Evolutionary conservation across 164 flowering plant genomes (phyloP).

Genomic region (Brasenia schreberi): DNA sequence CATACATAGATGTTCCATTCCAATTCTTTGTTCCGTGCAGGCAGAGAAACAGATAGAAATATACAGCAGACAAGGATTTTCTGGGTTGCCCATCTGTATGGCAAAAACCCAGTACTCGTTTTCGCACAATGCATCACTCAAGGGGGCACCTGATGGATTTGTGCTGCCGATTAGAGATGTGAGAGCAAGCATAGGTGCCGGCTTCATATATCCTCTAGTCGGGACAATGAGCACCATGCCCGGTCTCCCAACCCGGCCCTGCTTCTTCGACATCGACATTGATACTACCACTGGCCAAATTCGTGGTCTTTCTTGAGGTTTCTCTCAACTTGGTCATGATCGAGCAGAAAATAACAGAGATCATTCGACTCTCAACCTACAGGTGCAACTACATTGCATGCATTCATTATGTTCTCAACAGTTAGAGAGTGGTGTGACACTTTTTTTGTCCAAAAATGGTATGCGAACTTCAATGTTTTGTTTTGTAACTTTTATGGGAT

Average conservation of each 20-base stretch:
- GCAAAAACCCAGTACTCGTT: constrained; percentile 97
- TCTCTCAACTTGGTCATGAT: not conserved
- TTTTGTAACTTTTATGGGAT: too few species aligned
- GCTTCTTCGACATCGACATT: constrained; percentile 89
- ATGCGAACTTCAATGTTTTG: too few species aligned
- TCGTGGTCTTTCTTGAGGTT: constrained; percentile 68
- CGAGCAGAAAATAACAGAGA: too few species aligned
- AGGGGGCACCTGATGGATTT: constrained; percentile 89
- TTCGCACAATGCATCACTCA: constrained; percentile 59
- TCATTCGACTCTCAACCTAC: too few species aligned
- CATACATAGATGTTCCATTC: not conserved
- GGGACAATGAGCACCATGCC: constrained; percentile 99
- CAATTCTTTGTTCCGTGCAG: constrained; percentile 15
- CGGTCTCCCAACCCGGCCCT: constrained; percentile 94
- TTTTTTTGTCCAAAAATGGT: too few species aligned
- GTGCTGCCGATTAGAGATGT: constrained; percentile 83
- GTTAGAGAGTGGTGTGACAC: too few species aligned
- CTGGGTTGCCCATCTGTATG: constrained; percentile 89
- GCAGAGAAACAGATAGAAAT: constrained; percentile 97
- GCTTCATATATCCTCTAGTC: constrained; percentile 86
- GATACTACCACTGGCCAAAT: constrained; percentile 76
- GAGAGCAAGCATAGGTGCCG: constrained; percentile 96
- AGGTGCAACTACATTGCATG: too few species aligned
- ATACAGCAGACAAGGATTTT: constrained; percentile 87
- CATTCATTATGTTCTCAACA: too few species aligned